Percentiles rank a stretch among this genome's conserved stretches.
These are phyloP conservation scores for Eutypa lata DNA, from an alignment of 2,329 filamentous ascomycete genomes.

Conservation along the genomic window DNA sequence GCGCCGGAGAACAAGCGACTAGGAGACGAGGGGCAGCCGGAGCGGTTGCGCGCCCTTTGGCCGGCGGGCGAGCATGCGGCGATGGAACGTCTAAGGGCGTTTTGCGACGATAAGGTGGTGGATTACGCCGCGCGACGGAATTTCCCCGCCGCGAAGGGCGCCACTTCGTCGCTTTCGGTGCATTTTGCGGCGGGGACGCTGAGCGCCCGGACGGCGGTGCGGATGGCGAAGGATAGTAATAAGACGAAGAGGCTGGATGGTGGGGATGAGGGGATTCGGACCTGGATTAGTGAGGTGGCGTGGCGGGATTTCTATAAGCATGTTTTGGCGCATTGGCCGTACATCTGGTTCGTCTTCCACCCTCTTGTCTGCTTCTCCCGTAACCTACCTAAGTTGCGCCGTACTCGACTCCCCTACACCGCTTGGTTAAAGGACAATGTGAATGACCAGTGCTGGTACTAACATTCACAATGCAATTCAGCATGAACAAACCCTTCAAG, in stretches of 20 bases:
- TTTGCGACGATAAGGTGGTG: slow-evolving; percentile 61
- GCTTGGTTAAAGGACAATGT: no score
- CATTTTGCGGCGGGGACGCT: slow-evolving; percentile 67
- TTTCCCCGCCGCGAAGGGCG: slow-evolving; percentile 52
- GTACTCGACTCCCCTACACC: no score
- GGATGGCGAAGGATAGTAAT: slow-evolving; percentile 48
- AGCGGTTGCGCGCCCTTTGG: slow-evolving; percentile 59
- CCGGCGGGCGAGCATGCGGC: slow-evolving; percentile 77
- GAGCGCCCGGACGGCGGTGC: slow-evolving; percentile 66
- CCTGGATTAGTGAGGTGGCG: slow-evolving; percentile 79
- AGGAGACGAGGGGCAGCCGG: slow-evolving; percentile 49
- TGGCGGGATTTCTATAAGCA: slow-evolving; percentile 90
- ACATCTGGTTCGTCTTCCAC: slow-evolving; percentile 58
- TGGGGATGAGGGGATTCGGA: slow-evolving; percentile 62
- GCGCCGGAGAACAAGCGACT: slow-evolving; percentile 63
- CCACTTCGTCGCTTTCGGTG: slow-evolving; percentile 68
- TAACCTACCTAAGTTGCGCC: no score
- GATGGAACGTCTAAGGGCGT: slow-evolving; percentile 58
- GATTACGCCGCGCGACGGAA: slow-evolving; percentile 66
- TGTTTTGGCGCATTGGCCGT: slow-evolving; percentile 81
- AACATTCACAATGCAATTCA: slow-evolving; percentile 15
- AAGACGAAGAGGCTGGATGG: slow-evolving; percentile 61
- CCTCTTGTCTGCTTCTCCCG: not conserved
- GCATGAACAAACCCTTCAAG: slow-evolving; percentile 66
- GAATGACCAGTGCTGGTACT: slow-evolving; percentile 3